Conservation (phyloP, 2,329 filamentous ascomycete genomes). For the Colletotrichum echinochloae region DNA sequence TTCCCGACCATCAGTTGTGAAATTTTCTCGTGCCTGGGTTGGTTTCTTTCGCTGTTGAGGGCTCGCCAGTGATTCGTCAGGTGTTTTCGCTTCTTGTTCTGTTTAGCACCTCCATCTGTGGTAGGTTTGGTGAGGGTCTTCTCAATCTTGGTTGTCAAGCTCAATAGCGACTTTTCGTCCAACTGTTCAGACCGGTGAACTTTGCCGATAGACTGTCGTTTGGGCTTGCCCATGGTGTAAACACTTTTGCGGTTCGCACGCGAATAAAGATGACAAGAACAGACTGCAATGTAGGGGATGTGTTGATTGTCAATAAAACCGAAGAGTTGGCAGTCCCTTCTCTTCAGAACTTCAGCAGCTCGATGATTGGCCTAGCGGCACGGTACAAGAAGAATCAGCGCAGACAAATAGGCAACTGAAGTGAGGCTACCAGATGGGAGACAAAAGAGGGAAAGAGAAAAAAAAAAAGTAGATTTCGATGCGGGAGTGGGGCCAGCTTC, state of each 20-base stretch:
- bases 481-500: background rate
- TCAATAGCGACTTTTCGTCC: slow-evolving; percentile 62
- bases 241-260: too few species aligned
- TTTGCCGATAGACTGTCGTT: slow-evolving; percentile 14
- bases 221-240: slow-evolving; percentile 30
- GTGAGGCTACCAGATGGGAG: background rate
- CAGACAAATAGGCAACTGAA: background rate
- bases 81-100: slow-evolving; percentile 54
- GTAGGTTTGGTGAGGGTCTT: slow-evolving; percentile 56
- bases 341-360: background rate
- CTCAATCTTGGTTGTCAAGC: slow-evolving; percentile 69
- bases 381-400: background rate
- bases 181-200: slow-evolving; percentile 48
- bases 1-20: slow-evolving; percentile 39
- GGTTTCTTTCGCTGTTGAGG: slow-evolving; percentile 31
- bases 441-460: background rate
- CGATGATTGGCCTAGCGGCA: background rate
- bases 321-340: background rate
- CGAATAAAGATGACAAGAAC: background rate
- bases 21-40: slow-evolving; percentile 1
- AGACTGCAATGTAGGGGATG: background rate
- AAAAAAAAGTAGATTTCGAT: slow-evolving; percentile 17
- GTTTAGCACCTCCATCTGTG: slow-evolving; percentile 59
- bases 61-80: slow-evolving; percentile 14
- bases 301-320: too few species aligned